Base-by-base conservation (phyloP, 2,329 filamentous ascomycete species). In the Arthrobotrys iridis region DNA sequence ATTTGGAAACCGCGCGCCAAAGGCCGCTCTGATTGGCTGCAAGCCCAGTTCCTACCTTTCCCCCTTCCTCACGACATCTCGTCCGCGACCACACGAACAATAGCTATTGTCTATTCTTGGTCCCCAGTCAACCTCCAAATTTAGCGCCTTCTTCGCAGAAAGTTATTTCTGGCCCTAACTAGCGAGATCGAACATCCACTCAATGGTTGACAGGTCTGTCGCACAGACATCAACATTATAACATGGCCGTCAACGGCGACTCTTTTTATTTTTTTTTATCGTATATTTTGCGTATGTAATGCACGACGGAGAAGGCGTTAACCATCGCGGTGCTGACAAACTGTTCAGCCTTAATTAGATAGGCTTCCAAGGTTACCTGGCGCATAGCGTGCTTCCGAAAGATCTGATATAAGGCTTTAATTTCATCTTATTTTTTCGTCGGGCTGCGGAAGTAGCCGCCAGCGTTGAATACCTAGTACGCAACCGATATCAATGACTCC, bases 1-100 rank as follows among this genome's bases (percentile, higher is more conserved):
- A 64, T 58, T 37, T 13, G 71, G 71, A 33, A 58, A 68, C 71
- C 71, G 71, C 71, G 71, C 71, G 71, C 71, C 63, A 75, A 75
- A 68, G 63, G 37, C 26, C 33, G n/a, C 26, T 28, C 1, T 40
- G 40, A 74, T 74, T 74, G 70, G 70, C 28, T 35, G 35, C 30
- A 28, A 13, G 11, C 41, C 30, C 33, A 52, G 52, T 64, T 52
- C n/a, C n/a, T n/a, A n/a, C n/a, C n/a, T n/a, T n/a, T n/a, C n/a
- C n/a, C n/a, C n/a, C n/a, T 50, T 33, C 64, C 50, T 33, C 45
- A 55, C 35, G 33, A 18, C 30, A 41, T 45, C 24, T 24, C 8
- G 18, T 40, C 15, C 28, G 35, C 45, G 15, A 37, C 26, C 46
- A 72, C 37, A 35, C 58, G 67, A 64, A 72, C 67, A 72, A 72